Percentiles rank a stretch among this genome's conserved stretches.
Conservation (phyloP, 1,284 basidiomycete genomes). For the Athelia sp. region DNA sequence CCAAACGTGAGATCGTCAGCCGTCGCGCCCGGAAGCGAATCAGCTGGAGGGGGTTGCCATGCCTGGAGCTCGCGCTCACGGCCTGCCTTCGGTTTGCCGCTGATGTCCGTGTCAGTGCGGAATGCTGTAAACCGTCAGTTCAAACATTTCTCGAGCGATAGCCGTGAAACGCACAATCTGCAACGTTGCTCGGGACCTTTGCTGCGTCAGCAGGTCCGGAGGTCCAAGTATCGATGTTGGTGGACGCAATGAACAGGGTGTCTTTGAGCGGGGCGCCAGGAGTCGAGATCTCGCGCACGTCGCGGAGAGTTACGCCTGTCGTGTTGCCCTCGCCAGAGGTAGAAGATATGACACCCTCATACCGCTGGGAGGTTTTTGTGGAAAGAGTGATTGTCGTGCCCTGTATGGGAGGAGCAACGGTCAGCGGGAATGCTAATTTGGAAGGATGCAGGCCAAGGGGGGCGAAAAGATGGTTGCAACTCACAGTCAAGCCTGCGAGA, state of each 20-base stretch:
- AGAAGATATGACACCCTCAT: slow-evolving; percentile 64
- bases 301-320: slow-evolving; percentile 66
- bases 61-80: slow-evolving; percentile 82
- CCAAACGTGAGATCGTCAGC: slow-evolving; percentile 71
- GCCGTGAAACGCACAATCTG: slow-evolving; percentile 43
- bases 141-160: slow-evolving; percentile 2
- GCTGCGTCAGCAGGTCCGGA: slow-evolving; percentile 67
- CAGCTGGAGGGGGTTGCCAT: slow-evolving; percentile 53
- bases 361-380: slow-evolving; percentile 64
- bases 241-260: slow-evolving; percentile 58
- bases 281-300: slow-evolving; percentile 62
- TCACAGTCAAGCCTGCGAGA: slow-evolving; percentile 60
- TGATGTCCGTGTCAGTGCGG: slow-evolving; percentile 87
- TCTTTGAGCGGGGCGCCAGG: slow-evolving; percentile 67
- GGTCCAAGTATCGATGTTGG: slow-evolving; percentile 66
- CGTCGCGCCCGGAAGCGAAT: slow-evolving; percentile 14
- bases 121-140: slow-evolving; percentile 51
- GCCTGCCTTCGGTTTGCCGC: slow-evolving; percentile 43
- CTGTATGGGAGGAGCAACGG: slow-evolving; percentile 30
- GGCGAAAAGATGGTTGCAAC: too few species aligned
- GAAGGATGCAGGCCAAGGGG: slow-evolving; percentile 5
- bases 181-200: slow-evolving; percentile 50
- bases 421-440: not conserved
- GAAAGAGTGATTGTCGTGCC: slow-evolving; percentile 69
- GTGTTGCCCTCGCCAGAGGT: slow-evolving; percentile 63